A percentile compares a stretch with the other conserved stretches of the same genome.
phyloP scores from a whole-genome alignment of 768 basidiomycete species.

The Scleroderma citrinum region DNA sequence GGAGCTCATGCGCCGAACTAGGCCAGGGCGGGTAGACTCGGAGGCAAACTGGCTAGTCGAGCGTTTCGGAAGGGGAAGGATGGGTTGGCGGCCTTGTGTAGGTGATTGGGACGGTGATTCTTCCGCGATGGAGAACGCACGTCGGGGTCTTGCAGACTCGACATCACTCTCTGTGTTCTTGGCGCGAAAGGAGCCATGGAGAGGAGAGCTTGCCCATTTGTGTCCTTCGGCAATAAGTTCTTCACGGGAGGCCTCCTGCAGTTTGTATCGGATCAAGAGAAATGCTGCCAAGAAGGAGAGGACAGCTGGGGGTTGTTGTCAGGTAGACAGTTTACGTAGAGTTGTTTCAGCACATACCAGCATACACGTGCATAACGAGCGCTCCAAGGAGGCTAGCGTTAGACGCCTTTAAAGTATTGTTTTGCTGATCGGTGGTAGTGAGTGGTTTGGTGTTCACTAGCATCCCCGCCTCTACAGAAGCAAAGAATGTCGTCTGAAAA shows the following conservation, averaged over 20 bases:
- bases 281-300: conserved; percentile 52
- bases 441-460: conserved; percentile 38
- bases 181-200: conserved; percentile 4
- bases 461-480: conserved; percentile 50
- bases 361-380: conserved; percentile 48
- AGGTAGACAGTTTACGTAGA: neutral
- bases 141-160: neutral
- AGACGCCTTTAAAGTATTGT: conserved; percentile 24
- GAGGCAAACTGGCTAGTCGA: no score
- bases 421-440: conserved; percentile 6
- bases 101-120: neutral
- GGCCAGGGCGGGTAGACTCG: neutral
- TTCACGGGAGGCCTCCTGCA: conserved; percentile 46
- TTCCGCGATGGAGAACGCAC: conserved; percentile 1
- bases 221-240: conserved; percentile 35
- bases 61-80: neutral
- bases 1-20: conserved; percentile 1
- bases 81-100: neutral
- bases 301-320: conserved; percentile 23
- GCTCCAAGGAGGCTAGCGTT: conserved; percentile 47
- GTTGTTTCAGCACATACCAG: conserved; percentile 31
- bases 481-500: conserved; percentile 57
- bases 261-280: conserved; percentile 49
- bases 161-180: conserved; percentile 12
- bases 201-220: conserved; percentile 18